Conservation (phyloP, 2,329 filamentous ascomycete genomes). For the Ophiostoma fasciatum region DNA sequence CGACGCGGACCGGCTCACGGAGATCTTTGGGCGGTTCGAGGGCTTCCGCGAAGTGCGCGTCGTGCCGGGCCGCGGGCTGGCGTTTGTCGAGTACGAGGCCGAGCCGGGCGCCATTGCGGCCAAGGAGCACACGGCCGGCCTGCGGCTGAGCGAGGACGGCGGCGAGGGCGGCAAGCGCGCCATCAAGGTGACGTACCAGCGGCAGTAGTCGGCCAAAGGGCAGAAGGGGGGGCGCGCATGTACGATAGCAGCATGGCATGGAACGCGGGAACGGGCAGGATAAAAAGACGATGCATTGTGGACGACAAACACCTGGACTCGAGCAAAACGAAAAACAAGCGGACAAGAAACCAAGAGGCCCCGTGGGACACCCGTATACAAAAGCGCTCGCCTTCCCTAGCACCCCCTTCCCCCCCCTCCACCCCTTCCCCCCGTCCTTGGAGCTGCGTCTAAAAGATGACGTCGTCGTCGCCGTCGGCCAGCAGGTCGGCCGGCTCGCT, state of each 20-base stretch:
- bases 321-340: too few relatives aligned
- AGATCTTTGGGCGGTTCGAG: slow-evolving; percentile 77
- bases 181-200: slow-evolving; percentile 93
- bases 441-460: slow-evolving; percentile 60
- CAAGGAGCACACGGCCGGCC: slow-evolving; percentile 83
- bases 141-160: slow-evolving; percentile 52
- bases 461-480: slow-evolving; percentile 65
- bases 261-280: too few relatives aligned
- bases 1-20: slow-evolving; percentile 62
- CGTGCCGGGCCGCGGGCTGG: slow-evolving; percentile 77
- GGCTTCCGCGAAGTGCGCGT: slow-evolving; percentile 86
- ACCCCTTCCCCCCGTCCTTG: too few relatives aligned
- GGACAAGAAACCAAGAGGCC: too few relatives aligned
- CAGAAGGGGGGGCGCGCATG: too few relatives aligned
- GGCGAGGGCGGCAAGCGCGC: slow-evolving; percentile 31
- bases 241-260: too few relatives aligned
- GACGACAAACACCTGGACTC: too few relatives aligned
- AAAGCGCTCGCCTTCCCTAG: too few relatives aligned
- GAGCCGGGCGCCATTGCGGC: slow-evolving; percentile 82
- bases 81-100: slow-evolving; percentile 91
- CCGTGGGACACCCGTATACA: too few relatives aligned
- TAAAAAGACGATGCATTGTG: too few relatives aligned
- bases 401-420: not conserved
- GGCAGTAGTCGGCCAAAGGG: too few relatives aligned
- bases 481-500: slow-evolving; percentile 48